These are phyloP conservation scores for Fraxinus ornus DNA, from an alignment of 305 asterid genomes.

Conservation along the genomic window DNA sequence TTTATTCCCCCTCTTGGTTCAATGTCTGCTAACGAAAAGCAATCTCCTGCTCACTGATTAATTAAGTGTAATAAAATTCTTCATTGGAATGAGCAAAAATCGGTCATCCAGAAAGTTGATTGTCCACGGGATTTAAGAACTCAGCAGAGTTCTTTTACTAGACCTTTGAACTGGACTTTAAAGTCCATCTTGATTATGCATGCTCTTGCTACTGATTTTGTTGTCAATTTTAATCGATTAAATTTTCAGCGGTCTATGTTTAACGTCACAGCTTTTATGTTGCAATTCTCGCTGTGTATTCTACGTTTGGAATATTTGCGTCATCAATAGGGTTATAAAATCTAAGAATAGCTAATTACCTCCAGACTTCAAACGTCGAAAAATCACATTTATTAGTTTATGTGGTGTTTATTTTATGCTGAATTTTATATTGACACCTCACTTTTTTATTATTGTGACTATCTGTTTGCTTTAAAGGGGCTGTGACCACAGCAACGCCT, in stretches of 20 bases:
- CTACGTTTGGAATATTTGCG: background rate
- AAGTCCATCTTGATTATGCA: background rate
- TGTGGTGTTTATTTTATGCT: background rate
- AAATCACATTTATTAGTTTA: background rate
- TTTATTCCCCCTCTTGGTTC: background rate
- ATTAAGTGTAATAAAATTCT: background rate
- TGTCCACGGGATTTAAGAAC: background rate
- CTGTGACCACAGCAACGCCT: background rate
- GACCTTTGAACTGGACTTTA: background rate
- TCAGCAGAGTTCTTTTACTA: background rate
- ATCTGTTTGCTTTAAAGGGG: background rate
- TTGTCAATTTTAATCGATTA: background rate
- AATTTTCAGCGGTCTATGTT: background rate
- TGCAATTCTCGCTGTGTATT: background rate
- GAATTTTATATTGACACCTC: background rate
- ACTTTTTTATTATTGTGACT: slow-evolving; percentile 7
- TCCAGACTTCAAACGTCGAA: background rate
- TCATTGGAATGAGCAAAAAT: background rate
- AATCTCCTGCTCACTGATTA: background rate
- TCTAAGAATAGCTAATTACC: background rate
- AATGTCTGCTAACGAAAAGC: background rate
- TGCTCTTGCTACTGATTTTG: background rate
- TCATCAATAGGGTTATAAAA: background rate
- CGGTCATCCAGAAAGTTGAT: background rate
- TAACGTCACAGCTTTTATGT: background rate